Conservation (phyloP, 1,139 yeast genomes). For the Pneumocystis sp. region DNA sequence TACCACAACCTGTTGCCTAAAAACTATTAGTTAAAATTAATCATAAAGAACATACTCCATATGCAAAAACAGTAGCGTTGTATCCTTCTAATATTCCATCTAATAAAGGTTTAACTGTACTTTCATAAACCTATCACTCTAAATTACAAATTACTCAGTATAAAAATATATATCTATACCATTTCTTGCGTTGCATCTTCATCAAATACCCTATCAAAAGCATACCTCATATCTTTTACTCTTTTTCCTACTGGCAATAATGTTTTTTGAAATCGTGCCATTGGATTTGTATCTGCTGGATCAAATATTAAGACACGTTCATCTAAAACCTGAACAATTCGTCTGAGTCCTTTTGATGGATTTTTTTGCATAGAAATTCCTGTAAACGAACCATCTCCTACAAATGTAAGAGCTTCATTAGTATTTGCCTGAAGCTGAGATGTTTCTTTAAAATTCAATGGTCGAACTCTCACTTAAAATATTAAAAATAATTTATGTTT, state of each 20-base stretch:
- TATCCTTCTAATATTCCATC: conserved; percentile 59
- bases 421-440: conserved; percentile 26
- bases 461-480: conserved; percentile 46
- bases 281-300: conserved; percentile 65
- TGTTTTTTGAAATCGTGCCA: conserved; percentile 44
- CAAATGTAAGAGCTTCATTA: conserved; percentile 26
- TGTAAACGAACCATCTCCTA: conserved; percentile 44
- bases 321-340: conserved; percentile 69
- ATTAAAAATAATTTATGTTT: not conserved
- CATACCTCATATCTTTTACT: conserved; percentile 14
- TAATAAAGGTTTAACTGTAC: conserved; percentile 48
- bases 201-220: conserved; percentile 62
- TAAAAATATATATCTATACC: conserved; percentile 1
- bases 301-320: conserved; percentile 81
- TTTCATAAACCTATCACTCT: conserved; percentile 35
- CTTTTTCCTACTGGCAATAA: conserved; percentile 31
- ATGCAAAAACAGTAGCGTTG: conserved; percentile 88
- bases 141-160: conserved; percentile 6
- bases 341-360: conserved; percentile 45
- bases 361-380: conserved; percentile 16
- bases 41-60: conserved; percentile 33
- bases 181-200: conserved; percentile 33
- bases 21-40: not conserved
- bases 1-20: conserved; percentile 90
- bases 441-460: conserved; percentile 51